These are phyloP conservation scores for Talaromyces sp. DNA, from an alignment of 2,329 filamentous ascomycete species.

Conservation along the genomic window DNA sequence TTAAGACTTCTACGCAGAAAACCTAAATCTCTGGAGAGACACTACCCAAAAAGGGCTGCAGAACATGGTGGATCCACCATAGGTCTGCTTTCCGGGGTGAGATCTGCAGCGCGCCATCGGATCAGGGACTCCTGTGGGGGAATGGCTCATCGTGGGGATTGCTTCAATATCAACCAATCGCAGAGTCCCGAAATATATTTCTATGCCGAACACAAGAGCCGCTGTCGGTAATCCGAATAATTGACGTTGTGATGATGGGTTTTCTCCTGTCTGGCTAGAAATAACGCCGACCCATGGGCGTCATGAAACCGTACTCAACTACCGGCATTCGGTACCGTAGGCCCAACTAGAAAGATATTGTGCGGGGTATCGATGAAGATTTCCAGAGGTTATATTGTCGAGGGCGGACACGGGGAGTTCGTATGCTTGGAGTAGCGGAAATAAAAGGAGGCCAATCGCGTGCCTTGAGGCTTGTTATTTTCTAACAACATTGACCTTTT, in stretches of 20 bases:
- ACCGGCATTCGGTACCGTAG: not conserved
- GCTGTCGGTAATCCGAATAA: not conserved
- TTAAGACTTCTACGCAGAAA: not conserved
- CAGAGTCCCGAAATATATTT: not conserved
- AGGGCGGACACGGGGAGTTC: not conserved
- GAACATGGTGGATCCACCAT: not conserved
- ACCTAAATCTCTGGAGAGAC: not conserved
- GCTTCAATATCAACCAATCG: not conserved
- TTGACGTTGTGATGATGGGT: not conserved
- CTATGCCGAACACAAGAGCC: not conserved
- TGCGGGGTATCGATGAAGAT: not conserved
- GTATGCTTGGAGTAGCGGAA: not conserved
- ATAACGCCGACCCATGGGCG: not conserved
- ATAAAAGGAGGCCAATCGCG: not conserved
- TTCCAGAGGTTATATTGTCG: not conserved
- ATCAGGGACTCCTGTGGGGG: not conserved
- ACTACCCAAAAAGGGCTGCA: not conserved
- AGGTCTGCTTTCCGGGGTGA: not conserved
- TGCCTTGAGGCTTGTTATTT: not conserved
- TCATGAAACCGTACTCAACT: not conserved
- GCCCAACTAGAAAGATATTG: not conserved
- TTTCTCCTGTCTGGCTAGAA: not conserved
- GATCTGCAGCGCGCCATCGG: no score
- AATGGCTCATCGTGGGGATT: not conserved
- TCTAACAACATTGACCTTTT: not conserved